These are phyloP conservation scores for Phylloporus arenicola DNA, from an alignment of 768 basidiomycete species.

Conservation along the genomic window DNA sequence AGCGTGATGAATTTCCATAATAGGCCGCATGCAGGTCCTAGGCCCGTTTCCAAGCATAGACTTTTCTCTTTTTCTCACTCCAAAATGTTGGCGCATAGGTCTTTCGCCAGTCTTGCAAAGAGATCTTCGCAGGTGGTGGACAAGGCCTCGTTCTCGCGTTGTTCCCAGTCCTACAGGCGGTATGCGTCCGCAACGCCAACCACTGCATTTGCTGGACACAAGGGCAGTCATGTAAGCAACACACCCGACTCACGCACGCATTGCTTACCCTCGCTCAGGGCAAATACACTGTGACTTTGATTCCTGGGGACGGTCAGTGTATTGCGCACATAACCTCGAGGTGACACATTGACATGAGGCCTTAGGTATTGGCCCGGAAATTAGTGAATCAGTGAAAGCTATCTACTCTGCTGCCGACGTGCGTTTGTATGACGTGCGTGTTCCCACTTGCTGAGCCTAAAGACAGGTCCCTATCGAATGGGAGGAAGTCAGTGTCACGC, in stretches of 20 bases:
- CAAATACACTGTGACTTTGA: constrained; percentile 93
- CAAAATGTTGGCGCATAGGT: constrained; percentile 57
- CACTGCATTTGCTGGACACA: constrained; percentile 86
- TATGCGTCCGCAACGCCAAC: constrained; percentile 76
- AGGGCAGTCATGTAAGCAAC: constrained; percentile 71
- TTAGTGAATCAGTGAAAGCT: constrained; percentile 89
- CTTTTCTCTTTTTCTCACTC: constrained; percentile 16
- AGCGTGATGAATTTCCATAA: constrained; percentile 4
- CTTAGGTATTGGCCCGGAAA: constrained; percentile 96
- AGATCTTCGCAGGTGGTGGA: constrained; percentile 43
- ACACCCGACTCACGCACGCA: neutral
- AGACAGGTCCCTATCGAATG: constrained; percentile 92
- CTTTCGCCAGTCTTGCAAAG: constrained; percentile 52
- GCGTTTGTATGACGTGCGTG: constrained; percentile 14
- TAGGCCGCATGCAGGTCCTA: neutral
- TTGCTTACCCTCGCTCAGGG: constrained; percentile 48
- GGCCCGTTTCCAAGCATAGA: constrained; percentile 13
- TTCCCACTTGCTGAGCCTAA: constrained; percentile 9
- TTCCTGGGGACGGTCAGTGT: constrained; percentile 86
- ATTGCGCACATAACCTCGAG: constrained; percentile 5
- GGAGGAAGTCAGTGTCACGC: constrained; percentile 98
- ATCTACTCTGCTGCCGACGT: constrained; percentile 90
- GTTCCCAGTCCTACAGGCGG: constrained; percentile 45
- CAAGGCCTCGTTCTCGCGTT: constrained; percentile 10
- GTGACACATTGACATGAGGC: constrained; percentile 13